Conservation (phyloP, 208 protist species). For the Trypanosomatidae sp. region DNA sequence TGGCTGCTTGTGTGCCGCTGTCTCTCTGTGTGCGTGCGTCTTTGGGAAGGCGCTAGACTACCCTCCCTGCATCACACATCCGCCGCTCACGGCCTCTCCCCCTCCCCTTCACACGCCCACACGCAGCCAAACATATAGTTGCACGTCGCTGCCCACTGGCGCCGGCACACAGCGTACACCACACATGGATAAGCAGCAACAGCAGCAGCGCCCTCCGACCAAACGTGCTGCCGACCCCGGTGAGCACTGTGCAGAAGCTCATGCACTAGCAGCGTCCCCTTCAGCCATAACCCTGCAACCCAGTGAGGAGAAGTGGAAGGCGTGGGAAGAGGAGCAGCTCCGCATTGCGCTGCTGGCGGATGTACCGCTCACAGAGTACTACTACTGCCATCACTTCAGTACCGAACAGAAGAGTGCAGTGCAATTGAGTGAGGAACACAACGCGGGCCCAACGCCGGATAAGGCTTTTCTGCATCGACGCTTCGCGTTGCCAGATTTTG, state of each 20-base stretch:
- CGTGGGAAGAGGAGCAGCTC: conserved; percentile 38
- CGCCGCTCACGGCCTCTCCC: not conserved
- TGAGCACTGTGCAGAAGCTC: not conserved
- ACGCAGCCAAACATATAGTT: not conserved
- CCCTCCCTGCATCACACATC: not conserved
- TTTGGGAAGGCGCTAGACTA: not conserved
- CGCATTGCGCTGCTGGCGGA: conserved; percentile 25
- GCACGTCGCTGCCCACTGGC: not conserved
- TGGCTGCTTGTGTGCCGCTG: not conserved
- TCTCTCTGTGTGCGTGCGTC: not conserved
- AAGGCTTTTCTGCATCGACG: conserved; percentile 22
- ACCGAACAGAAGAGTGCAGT: not conserved
- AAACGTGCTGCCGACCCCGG: not conserved
- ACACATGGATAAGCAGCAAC: not conserved
- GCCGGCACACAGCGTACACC: not conserved
- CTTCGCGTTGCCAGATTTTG: conserved; percentile 14
- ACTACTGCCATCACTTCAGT: not conserved
- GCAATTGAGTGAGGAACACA: not conserved
- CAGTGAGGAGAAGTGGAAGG: conserved; percentile 18
- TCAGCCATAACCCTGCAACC: too few relatives aligned
- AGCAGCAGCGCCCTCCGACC: not conserved
- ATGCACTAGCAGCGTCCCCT: not conserved
- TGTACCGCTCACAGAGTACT: conserved; percentile 34
- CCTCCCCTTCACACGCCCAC: not conserved
- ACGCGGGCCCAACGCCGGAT: not conserved